Base-by-base conservation (phyloP, 805 yeast species). In the Lipomyces spencermartinsiae region DNA sequence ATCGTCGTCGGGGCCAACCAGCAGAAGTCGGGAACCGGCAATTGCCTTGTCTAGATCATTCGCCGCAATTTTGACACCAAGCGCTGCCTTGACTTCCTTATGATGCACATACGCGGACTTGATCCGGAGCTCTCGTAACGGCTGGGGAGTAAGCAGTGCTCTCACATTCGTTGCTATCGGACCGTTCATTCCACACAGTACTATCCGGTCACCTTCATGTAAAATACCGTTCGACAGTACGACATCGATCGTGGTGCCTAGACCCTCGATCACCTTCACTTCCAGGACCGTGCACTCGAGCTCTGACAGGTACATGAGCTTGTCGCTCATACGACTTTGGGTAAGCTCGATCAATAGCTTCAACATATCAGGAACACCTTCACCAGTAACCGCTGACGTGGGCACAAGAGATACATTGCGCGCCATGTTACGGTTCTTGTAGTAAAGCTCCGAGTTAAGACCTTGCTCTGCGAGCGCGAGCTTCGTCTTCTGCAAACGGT, bases 301-400 rank as follows among this genome's bases (percentile, higher is more conserved):
- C 78, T 90, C 87, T 46, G 98, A 89, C 73, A 95, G 83, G 84
- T 95, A 95, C 94, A 92, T 94, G 82, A 95, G 89, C 84, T 94
- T 98, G 80, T 93, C 93, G 73, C 97, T 91, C 99, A 95, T 95
- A 84, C 99, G 90, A 88, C 92, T 91, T 83, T 95, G 98, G 16
- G 99, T 95, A 76, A 95, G 86, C 81, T 95, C 98, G 75, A 95
- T 85, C 77, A 95, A 84, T 80, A 95, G 86, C 94, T 97, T 93
- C 77, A 95, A 87, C 83, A 95, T 85, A 87, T 95, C 99, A 61
- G 99, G 99, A 75, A 95, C 96, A 91, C 99, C 99, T 83, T 95
- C 99, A 80, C 99, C 99, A 14, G 98, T 93, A 58, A 93, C 96
- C 65, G 99, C 99, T 71, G 98, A 94, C 22, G 99, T 95, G 75